phyloP scores from a whole-genome alignment of 2,329 filamentous ascomycete species.

The Phoma sp. region DNA sequence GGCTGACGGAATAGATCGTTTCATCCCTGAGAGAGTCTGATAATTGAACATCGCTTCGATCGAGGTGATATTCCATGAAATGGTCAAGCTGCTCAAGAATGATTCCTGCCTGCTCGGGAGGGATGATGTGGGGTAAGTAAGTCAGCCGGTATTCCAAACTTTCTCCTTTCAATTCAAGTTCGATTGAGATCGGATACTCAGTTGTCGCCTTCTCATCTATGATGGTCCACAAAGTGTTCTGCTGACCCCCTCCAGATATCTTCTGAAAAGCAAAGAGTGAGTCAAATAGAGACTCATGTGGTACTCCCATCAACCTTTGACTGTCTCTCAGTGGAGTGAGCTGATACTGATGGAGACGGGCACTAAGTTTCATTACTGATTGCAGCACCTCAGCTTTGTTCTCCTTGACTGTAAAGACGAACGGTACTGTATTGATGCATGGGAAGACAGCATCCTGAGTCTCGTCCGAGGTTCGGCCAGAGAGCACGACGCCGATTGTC shows the following conservation, averaged over 20 bases:
- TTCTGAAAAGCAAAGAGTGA: constrained; percentile 86
- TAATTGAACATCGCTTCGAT: constrained; percentile 51
- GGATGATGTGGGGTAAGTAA: constrained; percentile 68
- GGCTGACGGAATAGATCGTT: constrained; percentile 67
- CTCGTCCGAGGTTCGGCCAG: constrained; percentile 70
- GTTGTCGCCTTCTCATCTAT: constrained; percentile 70
- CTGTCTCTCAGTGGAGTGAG: constrained; percentile 73
- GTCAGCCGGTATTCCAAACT: constrained; percentile 69
- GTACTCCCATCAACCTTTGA: constrained; percentile 71
- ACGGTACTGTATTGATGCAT: constrained; percentile 80
- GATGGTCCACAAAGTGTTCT: constrained; percentile 61
- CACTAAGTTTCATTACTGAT: constrained; percentile 70
- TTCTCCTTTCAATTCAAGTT: constrained; percentile 67
- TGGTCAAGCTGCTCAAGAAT: constrained; percentile 75
- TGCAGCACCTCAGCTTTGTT: constrained; percentile 65
- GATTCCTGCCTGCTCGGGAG: constrained; percentile 68
- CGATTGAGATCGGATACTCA: constrained; percentile 82
- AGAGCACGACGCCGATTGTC: constrained; percentile 80
- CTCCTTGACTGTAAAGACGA: constrained; percentile 63
- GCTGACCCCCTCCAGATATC: constrained; percentile 33
- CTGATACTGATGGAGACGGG: constrained; percentile 70
- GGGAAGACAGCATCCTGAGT: constrained; percentile 71
- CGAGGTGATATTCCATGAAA: constrained; percentile 65
- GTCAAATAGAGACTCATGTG: constrained; percentile 75
- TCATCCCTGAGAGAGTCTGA: constrained; percentile 46